Conservation (phyloP, 176 grass and related monocot species). For the Eremochloa ophiuroides region DNA sequence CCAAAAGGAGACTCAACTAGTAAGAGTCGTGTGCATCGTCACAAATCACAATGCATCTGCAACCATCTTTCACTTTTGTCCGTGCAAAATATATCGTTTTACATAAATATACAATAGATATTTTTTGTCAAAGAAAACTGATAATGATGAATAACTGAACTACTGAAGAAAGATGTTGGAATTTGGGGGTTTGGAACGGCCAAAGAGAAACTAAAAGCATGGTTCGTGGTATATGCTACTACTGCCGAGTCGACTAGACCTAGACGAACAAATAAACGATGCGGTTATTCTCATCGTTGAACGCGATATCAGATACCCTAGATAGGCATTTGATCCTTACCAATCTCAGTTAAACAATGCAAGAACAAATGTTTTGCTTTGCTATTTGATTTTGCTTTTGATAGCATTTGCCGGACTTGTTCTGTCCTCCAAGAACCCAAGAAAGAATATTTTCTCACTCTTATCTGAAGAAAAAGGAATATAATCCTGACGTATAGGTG, state of each 20-base stretch:
- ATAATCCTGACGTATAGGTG: background rate
- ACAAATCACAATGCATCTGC: too few relatives aligned
- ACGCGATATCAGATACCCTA: conserved; percentile 1
- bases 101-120: background rate
- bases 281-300: conserved; percentile 6
- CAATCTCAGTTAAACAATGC: conserved; percentile 29
- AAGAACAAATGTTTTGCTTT: conserved; percentile 26
- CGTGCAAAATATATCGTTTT: too few relatives aligned
- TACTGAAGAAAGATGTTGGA: background rate
- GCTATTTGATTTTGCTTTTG: background rate
- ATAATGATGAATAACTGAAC: background rate
- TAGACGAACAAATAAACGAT: conserved; percentile 5
- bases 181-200: background rate
- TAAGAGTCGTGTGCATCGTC: too few relatives aligned
- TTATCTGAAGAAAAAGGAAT: conserved; percentile 26
- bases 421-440: background rate
- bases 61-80: too few relatives aligned
- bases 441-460: background rate
- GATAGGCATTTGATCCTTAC: conserved; percentile 31
- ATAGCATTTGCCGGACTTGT: conserved; percentile 8
- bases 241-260: background rate
- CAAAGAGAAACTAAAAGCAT: background rate
- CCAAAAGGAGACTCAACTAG: too few relatives aligned
- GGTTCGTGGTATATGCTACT: background rate
- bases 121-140: background rate